Evolutionary conservation across 1,139 yeast species (phyloP).

Genomic region (Lodderomyces pseudojiufengensis): DNA sequence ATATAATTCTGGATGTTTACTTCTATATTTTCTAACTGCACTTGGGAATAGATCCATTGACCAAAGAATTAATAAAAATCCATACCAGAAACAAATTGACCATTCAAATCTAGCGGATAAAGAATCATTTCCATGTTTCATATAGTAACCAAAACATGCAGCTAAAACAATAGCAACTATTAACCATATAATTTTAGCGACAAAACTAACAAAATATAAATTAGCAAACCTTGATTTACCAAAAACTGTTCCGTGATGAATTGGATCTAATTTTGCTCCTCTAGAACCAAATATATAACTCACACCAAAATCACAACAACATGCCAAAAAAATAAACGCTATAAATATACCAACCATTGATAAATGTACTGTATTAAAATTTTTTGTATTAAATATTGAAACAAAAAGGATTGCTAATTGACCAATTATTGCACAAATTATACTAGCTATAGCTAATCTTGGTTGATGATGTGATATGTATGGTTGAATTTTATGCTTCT

Average conservation of each 20-base stretch:
- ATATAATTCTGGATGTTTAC: constrained; percentile 21
- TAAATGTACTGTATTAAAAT: constrained; percentile 58
- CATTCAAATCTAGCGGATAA: constrained; percentile 73
- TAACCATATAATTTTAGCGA: constrained; percentile 63
- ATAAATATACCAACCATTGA: constrained; percentile 74
- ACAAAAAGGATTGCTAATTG: constrained; percentile 75
- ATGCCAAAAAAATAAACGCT: constrained; percentile 63
- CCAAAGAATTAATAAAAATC: constrained; percentile 62
- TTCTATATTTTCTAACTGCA: constrained; percentile 33
- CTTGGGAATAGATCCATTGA: constrained; percentile 71
- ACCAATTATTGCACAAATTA: constrained; percentile 58
- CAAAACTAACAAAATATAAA: constrained; percentile 48
- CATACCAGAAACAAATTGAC: constrained; percentile 81
- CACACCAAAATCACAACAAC: constrained; percentile 57
- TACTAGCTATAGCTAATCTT: constrained; percentile 47
- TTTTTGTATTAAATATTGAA: constrained; percentile 66
- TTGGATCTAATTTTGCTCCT: constrained; percentile 38
- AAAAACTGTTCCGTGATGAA: constrained; percentile 38
- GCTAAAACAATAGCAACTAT: constrained; percentile 68
- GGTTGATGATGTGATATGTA: constrained; percentile 47
- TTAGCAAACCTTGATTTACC: constrained; percentile 37
- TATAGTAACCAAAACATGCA: constrained; percentile 56
- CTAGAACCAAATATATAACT: constrained; percentile 60
- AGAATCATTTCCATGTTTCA: constrained; percentile 33
- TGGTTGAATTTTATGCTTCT: constrained; percentile 44